Conservation (phyloP, 352 stramenopile species). For the Blastocystis sp. region DNA sequence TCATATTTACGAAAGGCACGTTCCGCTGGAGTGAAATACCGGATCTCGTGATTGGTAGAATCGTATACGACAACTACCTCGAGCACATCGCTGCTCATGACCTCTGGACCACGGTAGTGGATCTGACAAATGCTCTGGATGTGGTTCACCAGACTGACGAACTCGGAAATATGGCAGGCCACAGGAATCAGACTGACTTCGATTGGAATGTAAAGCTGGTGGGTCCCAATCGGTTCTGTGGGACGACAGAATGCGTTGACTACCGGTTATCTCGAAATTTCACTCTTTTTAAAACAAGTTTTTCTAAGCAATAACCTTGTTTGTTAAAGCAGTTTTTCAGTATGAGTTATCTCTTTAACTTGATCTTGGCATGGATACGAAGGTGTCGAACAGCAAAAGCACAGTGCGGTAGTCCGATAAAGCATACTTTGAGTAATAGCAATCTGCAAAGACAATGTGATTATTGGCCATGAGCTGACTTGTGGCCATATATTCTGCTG, state of each 20-base stretch:
- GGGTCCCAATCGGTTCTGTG: background rate
- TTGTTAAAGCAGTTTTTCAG: no score
- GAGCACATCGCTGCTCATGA: background rate
- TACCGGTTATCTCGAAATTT: no score
- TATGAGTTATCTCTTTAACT: background rate
- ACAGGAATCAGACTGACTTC: background rate
- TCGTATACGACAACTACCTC: background rate
- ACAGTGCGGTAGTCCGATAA: background rate
- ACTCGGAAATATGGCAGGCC: background rate
- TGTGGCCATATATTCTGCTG: slow-evolving; percentile 37
- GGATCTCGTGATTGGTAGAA: background rate
- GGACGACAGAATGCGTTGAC: no score
- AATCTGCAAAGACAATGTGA: background rate
- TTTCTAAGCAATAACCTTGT: no score
- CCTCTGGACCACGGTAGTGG: background rate
- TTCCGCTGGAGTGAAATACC: background rate
- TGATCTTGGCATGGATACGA: background rate
- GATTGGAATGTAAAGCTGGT: background rate
- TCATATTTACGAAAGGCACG: background rate
- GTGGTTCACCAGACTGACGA: background rate
- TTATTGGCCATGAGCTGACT: background rate
- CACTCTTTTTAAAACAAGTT: no score
- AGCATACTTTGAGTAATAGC: background rate
- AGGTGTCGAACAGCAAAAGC: background rate
- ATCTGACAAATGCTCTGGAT: background rate